Base-by-base conservation (phyloP, 192 early-diverging fungal genomes). In the Backusella tarrabulga region DNA sequence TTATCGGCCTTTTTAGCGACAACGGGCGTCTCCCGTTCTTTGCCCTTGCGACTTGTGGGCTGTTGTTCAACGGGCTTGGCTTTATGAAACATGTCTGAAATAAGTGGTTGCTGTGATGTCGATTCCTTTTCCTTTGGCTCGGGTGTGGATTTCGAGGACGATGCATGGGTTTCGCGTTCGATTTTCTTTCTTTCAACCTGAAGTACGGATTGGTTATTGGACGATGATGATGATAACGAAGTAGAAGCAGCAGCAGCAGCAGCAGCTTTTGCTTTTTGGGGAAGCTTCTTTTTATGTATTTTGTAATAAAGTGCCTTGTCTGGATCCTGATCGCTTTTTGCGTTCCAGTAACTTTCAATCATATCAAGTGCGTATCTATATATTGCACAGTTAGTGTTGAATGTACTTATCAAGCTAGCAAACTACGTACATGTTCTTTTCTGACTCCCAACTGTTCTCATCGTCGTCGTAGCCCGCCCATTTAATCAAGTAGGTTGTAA, bases 401-500 rank as follows among this genome's bases (percentile, higher is more conserved):
- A 17, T 11, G 35, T 67, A 34, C 34, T 15, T 67, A 34, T 32
- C 32, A 32, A 32, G 32, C 32, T 34, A 34, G 34, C 26, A 19
- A 70, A 40, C 17, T 26, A 75, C 54, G 50, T 75, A 75, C 74
- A 75, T 66, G 32, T 75, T 44, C 4, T 46, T 26, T 67, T 44
- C 63, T 6, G 44, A 34, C 21, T 75, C 74, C 74, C 74, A 75
- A 4, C 41, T 75, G 29, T 75, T 75, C 11, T 75, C 74, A 4
- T 23, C 12, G 1, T 68, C 66, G 12, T 4, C 32, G 9, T 75
- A 75, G 11, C 67, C 67, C 0, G 42, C 5, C 74, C 74, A 75
- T 75, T 75, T 75, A n/a, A 75, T 75, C 12, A 21, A 34, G 19
- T 75, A 75, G 21, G 56, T 29, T 63, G 56, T 63, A 63, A 44